Evolutionary conservation across 176 grass and related monocot species (phyloP).

Genomic region (sorghum (Sorghum bicolor)): Sorghum_bicolor_NCBIv3 NC_012870.2:66373001-66373500

Average conservation of each 20-base stretch:
- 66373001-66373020: not conserved
- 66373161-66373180: not conserved
- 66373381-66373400: slow-evolving; percentile 92
- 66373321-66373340: slow-evolving; percentile 95
- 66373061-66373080: not conserved
- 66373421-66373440: slow-evolving; percentile 29
- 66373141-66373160: not conserved
- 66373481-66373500: slow-evolving; percentile 4
- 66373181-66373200: not conserved
- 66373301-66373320: slow-evolving; percentile 90
- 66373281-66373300: slow-evolving; percentile 41
- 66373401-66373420: slow-evolving; percentile 86
- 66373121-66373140: not conserved
- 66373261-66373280: slow-evolving; percentile 11
- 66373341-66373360: slow-evolving; percentile 87
- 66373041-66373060: not conserved
- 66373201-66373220: not conserved
- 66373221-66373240: not conserved
- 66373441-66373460: slow-evolving; percentile 11
- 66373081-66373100: not conserved
- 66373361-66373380: slow-evolving; percentile 88
- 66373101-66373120: not conserved
- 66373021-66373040: not conserved
- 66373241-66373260: not conserved
- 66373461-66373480: slow-evolving; percentile 5